Evolutionary conservation across 305 asterid genomes (phyloP).

Genomic region (Rubia tinctorum): DNA sequence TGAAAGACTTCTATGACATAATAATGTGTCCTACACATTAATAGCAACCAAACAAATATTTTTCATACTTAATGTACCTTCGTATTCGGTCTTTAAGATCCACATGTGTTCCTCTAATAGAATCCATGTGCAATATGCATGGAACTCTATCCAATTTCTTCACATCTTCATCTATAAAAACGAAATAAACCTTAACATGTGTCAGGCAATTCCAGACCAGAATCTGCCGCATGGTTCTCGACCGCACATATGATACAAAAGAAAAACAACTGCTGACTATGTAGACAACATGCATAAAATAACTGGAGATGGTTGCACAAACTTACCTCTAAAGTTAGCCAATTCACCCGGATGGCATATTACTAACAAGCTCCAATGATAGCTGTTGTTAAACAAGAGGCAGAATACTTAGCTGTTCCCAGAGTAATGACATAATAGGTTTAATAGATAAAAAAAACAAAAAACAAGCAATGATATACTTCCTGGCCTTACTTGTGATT

Average conservation of each 20-base stretch:
- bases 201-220: slow-evolving; percentile 18
- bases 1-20: background rate
- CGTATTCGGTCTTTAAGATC: slow-evolving; percentile 82
- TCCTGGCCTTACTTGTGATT: slow-evolving; percentile 71
- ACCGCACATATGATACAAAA: background rate
- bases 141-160: slow-evolving; percentile 55
- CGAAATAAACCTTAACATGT: slow-evolving; percentile 1
- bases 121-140: slow-evolving; percentile 98
- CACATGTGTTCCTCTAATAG: slow-evolving; percentile 79
- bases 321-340: slow-evolving; percentile 71
- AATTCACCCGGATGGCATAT: slow-evolving; percentile 90
- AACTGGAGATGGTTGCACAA: slow-evolving; percentile 14
- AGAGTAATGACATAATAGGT: background rate
- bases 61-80: slow-evolving; percentile 41
- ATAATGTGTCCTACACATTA: background rate
- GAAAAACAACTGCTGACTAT: background rate
- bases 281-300: slow-evolving; percentile 12
- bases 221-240: background rate
- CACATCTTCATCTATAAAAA: slow-evolving; percentile 46
- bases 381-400: slow-evolving; percentile 44
- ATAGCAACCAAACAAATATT: background rate
- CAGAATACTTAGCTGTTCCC: slow-evolving; percentile 1
- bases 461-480: background rate
- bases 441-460: background rate
- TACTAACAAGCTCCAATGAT: slow-evolving; percentile 91